Conservation (phyloP, 352 stramenopile species). For the Phytophthora quininea region DNA sequence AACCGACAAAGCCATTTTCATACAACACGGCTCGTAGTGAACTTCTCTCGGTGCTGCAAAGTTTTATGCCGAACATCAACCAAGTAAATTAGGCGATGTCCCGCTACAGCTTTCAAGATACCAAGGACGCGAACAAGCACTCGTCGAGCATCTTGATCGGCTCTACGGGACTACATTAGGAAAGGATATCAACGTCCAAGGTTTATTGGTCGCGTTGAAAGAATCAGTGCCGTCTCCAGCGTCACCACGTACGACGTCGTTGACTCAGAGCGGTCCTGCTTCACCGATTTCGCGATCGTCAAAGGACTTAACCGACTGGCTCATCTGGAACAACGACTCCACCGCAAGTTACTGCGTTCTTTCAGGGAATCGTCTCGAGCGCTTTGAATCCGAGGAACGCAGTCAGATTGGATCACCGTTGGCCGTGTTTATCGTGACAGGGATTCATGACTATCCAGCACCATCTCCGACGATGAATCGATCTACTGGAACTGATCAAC, state of each 20-base stretch:
- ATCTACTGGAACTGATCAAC: constrained; percentile 13
- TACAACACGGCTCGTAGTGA: constrained; percentile 21
- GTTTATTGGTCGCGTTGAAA: constrained; percentile 34
- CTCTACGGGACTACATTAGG: constrained; percentile 64
- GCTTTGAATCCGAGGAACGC: constrained; percentile 46
- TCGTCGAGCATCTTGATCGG: constrained; percentile 69
- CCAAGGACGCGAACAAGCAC: constrained; percentile 47
- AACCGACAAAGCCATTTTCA: constrained; percentile 13
- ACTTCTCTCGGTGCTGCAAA: constrained; percentile 47
- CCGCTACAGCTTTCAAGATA: constrained; percentile 60
- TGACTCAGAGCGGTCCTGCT: constrained; percentile 23
- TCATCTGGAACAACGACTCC: constrained; percentile 45
- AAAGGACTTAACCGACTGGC: constrained; percentile 26
- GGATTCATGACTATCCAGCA: constrained; percentile 48
- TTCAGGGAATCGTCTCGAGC: constrained; percentile 58
- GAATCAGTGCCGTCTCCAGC: not conserved
- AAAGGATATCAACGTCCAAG: constrained; percentile 35
- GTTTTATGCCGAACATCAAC: constrained; percentile 68
- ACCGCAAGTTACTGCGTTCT: constrained; percentile 51
- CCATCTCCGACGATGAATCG: constrained; percentile 35
- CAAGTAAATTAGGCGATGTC: constrained; percentile 64
- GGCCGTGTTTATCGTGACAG: constrained; percentile 48
- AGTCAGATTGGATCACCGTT: constrained; percentile 46
- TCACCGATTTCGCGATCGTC: constrained; percentile 30
- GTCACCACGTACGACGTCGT: constrained; percentile 1